Evolutionary conservation across 148 eudicot genomes (phyloP), one percentile per base, ranked within the genome.

Genomic region (Amaranthus palmeri): DNA sequence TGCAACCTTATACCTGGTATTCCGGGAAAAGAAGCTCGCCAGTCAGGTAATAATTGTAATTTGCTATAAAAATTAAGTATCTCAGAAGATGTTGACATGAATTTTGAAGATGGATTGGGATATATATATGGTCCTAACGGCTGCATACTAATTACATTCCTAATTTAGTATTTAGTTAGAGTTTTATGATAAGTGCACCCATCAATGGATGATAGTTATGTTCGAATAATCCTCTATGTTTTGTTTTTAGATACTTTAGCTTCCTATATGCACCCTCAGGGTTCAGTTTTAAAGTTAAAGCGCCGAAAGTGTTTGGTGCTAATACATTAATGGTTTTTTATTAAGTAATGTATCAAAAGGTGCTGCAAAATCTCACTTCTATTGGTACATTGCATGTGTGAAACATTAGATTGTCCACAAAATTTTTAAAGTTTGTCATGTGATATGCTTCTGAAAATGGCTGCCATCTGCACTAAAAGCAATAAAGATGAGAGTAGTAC

Each of bases 11-110:
- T 51, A 50, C 74, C 71, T 86, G 54, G 78, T 86, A 64, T 11
- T 74, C 67, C 73, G 75, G 78, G 88, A 86, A 69, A 83, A 81
- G 83, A 86, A 81, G 78, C 81, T 79, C 59, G 77, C 77, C 14
- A 86, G 81, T 77, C 84, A 83, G 86, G 86, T 83, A 49, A 55
- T 69, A 63, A 41, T 70, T 61, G 42, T 5, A 17, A 63, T 15
- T 63, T 12, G 51, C 12, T 25, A 4, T 69, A 11, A 46, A 54
- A 56, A 42, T 59, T 47, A 46, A 49, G 71, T 67, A 50, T 69
- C 17, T 15, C 48, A 18, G 17, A 25, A 58, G 61, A 1, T 58
- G 59, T 58, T 17, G 18, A 15, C 41, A 58, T 58, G 61, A 58
- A 11, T 56, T 56, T 56, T 56, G 49, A 13, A 11, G 5, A 62